These are phyloP conservation scores for Oryza australiensis DNA, from an alignment of 176 grass and related monocot genomes.

Conservation along the genomic window DNA sequence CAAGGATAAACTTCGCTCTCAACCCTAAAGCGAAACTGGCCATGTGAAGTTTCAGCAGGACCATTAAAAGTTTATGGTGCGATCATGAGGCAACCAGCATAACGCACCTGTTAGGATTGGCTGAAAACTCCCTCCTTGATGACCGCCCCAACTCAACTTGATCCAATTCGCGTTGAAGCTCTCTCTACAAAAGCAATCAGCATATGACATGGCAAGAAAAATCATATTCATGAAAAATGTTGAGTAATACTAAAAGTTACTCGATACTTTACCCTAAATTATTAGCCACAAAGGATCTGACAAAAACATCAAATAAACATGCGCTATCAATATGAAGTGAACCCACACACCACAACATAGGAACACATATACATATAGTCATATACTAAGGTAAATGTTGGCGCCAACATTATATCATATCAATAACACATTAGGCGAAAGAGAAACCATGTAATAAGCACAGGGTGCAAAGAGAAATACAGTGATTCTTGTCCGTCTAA, in stretches of 20 bases:
- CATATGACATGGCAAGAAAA: neutral
- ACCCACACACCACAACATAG: neutral
- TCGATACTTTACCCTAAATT: neutral
- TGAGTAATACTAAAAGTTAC: neutral
- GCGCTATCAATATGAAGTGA: neutral
- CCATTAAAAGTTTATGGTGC: neutral
- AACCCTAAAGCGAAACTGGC: neutral
- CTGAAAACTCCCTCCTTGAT: conserved; percentile 70
- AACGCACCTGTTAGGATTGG: conserved; percentile 65
- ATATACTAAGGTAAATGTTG: neutral
- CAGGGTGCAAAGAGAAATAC: neutral
- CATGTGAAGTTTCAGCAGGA: neutral
- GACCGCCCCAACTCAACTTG: conserved; percentile 83
- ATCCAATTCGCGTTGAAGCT: conserved; percentile 84
- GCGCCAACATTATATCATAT: neutral
- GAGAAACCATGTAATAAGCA: neutral
- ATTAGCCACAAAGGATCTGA: neutral
- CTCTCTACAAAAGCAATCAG: conserved; percentile 56
- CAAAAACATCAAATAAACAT: neutral
- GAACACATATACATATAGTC: neutral
- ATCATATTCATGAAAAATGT: neutral
- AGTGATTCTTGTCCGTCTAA: neutral
- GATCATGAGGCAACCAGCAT: neutral
- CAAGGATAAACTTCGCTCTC: neutral
- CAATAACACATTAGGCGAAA: neutral